Evolutionary conservation across 371 early-diverging fungal genomes (phyloP), one percentile per base, ranked within the genome.

Genomic region (Nosema muscidifuracis): DNA sequence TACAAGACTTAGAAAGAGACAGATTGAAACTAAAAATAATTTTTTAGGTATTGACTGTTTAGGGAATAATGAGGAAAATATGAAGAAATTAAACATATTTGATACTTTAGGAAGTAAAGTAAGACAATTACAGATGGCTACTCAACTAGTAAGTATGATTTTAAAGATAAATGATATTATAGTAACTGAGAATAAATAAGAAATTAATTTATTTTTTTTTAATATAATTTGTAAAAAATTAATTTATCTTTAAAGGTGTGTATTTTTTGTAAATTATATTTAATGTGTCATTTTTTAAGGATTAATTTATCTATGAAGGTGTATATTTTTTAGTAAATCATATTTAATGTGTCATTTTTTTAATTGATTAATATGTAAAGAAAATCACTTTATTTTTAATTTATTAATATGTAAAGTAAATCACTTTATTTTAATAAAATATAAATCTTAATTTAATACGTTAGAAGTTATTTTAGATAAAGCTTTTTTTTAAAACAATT

Each of bases 91-190:
- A 81, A 87, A 89, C 77, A 95, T 98, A 24, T 94, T 92, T 85
- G 99, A 98, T 82, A 93, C 97, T 31, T 86, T 96, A 73, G 92
- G 92, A 63, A 93, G 94, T 64, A 99, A 99, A 89, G 90, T 93
- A 57, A 94, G 94, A 79, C 97, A 97, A 85, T 89, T 91, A 82
- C 83, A 91, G 73, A 87, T 96, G 71, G 95, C 99, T 22, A 97
- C 96, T 51, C 97, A 99, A 86, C 85, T 98, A 31, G 99, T 95
- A 74, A 94, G 92, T 84, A 92, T 92, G 89, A 92, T 97, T 71
- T 71, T 87, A 12, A 86, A 87, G 69, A 84, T 85, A 71, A 84
- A 86, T 73, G 86, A 86, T 63, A 82, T 86, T 43, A 80, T 83
- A 71, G 28, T 51, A 43, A 58, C 9, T 16, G 58, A 40, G 16